These are phyloP conservation scores for Tetrapyrgos nigripes DNA, from an alignment of 1,284 basidiomycete genomes.

Conservation along the genomic window DNA sequence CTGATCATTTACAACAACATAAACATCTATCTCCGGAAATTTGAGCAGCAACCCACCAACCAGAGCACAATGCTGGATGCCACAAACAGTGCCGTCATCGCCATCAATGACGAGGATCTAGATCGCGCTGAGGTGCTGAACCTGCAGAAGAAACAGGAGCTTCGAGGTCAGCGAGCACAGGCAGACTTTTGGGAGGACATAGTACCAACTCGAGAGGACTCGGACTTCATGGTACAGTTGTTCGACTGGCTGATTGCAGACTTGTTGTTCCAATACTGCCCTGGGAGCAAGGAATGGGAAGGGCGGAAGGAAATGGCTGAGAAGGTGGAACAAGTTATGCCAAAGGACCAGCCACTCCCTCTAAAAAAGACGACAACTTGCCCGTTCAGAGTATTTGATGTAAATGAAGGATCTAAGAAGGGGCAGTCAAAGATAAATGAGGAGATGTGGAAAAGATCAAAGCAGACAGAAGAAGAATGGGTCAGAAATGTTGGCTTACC, in stretches of 20 bases:
- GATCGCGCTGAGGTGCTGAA: slow-evolving; percentile 10
- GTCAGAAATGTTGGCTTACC: slow-evolving; percentile 26
- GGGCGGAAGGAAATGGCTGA: slow-evolving; percentile 17
- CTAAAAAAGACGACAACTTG: slow-evolving; percentile 25
- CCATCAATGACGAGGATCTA: slow-evolving; percentile 8
- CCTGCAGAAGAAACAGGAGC: slow-evolving; percentile 14
- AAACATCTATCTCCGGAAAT: slow-evolving; percentile 34
- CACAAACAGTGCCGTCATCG: slow-evolving; percentile 25
- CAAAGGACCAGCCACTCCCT: slow-evolving; percentile 26
- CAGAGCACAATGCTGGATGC: slow-evolving; percentile 24
- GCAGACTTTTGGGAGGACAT: slow-evolving; percentile 23
- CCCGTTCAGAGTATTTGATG: slow-evolving; percentile 31
- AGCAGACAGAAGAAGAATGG: slow-evolving; percentile 20
- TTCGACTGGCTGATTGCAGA: slow-evolving; percentile 25
- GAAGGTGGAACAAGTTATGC: slow-evolving; percentile 17
- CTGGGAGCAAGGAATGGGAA: slow-evolving; percentile 23
- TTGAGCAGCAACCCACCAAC: slow-evolving; percentile 30
- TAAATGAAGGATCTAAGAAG: slow-evolving; percentile 28
- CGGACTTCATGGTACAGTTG: slow-evolving; percentile 18
- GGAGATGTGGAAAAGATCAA: slow-evolving; percentile 16
- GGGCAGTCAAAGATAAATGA: slow-evolving; percentile 21
- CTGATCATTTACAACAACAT: slow-evolving; percentile 36
- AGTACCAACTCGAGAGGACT: slow-evolving; percentile 22
- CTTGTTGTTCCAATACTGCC: slow-evolving; percentile 26
- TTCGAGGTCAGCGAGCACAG: slow-evolving; percentile 20